Conservation (phyloP, 2,329 filamentous ascomycete genomes). For the Clarireedia sp. region DNA sequence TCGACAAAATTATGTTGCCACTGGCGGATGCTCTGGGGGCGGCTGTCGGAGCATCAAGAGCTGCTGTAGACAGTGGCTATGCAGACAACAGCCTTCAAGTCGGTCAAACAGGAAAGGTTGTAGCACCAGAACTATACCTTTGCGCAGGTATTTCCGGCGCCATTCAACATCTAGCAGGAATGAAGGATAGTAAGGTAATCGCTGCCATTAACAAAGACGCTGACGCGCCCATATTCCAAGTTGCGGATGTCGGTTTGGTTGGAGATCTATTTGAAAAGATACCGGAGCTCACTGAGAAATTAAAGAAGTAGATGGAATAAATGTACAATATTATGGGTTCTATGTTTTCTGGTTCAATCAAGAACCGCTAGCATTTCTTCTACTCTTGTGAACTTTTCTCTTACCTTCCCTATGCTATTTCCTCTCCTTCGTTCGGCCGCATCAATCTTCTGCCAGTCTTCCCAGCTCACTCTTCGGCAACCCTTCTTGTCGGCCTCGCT, state of each 20-base stretch:
- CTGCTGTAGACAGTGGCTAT: slow-evolving; percentile 93
- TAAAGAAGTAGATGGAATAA: slow-evolving; percentile 46
- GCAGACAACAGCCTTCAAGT: slow-evolving; percentile 98
- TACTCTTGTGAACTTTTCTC: slow-evolving; percentile 60
- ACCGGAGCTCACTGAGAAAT: slow-evolving; percentile 90
- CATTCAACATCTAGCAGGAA: slow-evolving; percentile 95
- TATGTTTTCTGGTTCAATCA: slow-evolving; percentile 26
- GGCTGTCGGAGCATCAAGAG: slow-evolving; percentile 90
- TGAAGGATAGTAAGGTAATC: slow-evolving; percentile 99
- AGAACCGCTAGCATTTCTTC: slow-evolving; percentile 50
- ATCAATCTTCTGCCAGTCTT: slow-evolving; percentile 82
- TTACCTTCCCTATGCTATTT: slow-evolving; percentile 58
- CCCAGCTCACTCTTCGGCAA: slow-evolving; percentile 65
- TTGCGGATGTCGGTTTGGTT: slow-evolving; percentile 91
- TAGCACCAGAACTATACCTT: slow-evolving; percentile 90
- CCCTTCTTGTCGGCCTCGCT: slow-evolving; percentile 47
- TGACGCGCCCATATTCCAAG: slow-evolving; percentile 96
- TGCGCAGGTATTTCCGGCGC: slow-evolving; percentile 94
- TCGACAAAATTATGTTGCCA: slow-evolving; percentile 85
- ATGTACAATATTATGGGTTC: slow-evolving; percentile 5
- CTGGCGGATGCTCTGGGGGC: slow-evolving; percentile 88
- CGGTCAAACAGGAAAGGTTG: slow-evolving; percentile 97
- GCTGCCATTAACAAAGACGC: slow-evolving; percentile 97
- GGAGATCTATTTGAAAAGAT: slow-evolving; percentile 94
- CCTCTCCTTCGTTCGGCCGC: slow-evolving; percentile 65